phyloP scores from a whole-genome alignment of 129 eudicot species.

The Sambucus nigra region DNA sequence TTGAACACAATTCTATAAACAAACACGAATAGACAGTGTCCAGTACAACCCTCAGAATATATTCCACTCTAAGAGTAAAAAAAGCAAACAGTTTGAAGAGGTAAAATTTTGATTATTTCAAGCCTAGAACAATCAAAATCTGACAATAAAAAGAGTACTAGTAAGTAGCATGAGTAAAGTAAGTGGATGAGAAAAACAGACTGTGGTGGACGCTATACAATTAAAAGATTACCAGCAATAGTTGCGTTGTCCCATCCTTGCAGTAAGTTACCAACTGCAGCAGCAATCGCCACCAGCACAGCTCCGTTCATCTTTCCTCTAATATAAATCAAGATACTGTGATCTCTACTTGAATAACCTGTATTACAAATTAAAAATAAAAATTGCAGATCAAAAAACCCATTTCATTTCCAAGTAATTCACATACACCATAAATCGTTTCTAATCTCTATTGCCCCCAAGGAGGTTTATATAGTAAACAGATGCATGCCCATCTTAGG shows the following conservation, averaged over 20 bases:
- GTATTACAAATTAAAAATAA: not conserved
- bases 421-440: not conserved
- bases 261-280: constrained; percentile 66
- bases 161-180: too few species aligned
- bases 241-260: constrained; percentile 94
- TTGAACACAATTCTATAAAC: constrained; percentile 1
- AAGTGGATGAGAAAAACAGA: not conserved
- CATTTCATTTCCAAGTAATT: not conserved
- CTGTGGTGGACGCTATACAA: not conserved
- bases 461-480: not conserved
- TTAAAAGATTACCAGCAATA: constrained; percentile 46
- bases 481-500: too few species aligned
- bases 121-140: not conserved
- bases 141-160: not conserved
- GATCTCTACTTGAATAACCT: not conserved
- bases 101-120: not conserved
- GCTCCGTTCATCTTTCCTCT: constrained; percentile 50
- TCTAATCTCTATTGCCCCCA: not conserved
- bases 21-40: too few species aligned
- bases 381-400: not conserved
- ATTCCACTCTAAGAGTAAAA: not conserved
- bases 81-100: not conserved
- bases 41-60: not conserved
- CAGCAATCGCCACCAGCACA: constrained; percentile 60
- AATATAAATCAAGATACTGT: not conserved